phyloP scores from a whole-genome alignment of 2,329 filamentous ascomycete species.

The Colletotrichum liriopes region DNA sequence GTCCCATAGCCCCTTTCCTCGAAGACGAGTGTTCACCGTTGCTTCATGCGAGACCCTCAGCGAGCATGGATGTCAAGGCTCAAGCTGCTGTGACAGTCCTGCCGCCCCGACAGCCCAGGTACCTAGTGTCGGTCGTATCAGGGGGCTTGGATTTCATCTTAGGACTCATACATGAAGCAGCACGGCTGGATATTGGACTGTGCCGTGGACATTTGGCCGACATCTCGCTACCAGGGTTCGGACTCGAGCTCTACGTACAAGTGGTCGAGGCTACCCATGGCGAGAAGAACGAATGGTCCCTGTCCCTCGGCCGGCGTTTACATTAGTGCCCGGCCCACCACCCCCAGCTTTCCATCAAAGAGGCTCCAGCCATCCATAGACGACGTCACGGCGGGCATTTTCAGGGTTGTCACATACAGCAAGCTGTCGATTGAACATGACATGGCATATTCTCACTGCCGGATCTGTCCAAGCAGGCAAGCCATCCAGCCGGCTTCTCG shows the following conservation, averaged over 20 bases:
- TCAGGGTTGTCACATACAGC: neutral
- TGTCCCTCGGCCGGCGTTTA: neutral
- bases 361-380: neutral
- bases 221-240: constrained; percentile 9
- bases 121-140: too few species aligned
- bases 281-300: neutral
- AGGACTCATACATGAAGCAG: neutral
- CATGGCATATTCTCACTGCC: neutral
- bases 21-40: neutral
- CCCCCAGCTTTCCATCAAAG: neutral
- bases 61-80: neutral
- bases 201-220: constrained; percentile 4
- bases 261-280: neutral
- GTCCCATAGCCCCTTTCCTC: constrained; percentile 3
- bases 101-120: neutral
- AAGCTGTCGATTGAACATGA: constrained; percentile 1
- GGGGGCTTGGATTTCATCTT: neutral
- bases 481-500: neutral
- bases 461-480: neutral
- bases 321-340: neutral
- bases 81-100: neutral
- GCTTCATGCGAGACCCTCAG: neutral
- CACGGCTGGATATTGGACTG: neutral
- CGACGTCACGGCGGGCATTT: neutral
- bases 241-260: neutral